Conservation (phyloP, 176 grass and related monocot species). For the Carex scoparia region DNA sequence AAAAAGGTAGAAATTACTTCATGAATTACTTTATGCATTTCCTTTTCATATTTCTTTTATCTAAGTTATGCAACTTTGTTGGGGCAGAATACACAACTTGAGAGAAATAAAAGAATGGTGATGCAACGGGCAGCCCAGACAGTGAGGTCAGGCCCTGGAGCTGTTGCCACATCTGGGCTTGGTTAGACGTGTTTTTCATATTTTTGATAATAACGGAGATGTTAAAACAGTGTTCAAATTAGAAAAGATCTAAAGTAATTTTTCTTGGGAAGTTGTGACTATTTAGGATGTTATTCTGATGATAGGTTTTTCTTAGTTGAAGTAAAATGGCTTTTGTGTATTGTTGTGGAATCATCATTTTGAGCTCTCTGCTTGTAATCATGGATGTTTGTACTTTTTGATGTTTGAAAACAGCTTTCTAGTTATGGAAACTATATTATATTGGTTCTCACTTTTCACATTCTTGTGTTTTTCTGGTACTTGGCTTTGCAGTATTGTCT, state of each 20-base stretch:
- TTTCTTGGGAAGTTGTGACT: not conserved
- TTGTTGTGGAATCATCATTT: not conserved
- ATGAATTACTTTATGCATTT: not conserved
- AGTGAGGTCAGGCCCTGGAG: not conserved
- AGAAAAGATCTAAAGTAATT: not conserved
- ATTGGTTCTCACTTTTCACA: not conserved
- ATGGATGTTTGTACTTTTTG: not conserved
- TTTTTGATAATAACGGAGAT: not conserved
- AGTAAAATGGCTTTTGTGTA: not conserved
- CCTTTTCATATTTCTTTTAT: slow-evolving; percentile 11
- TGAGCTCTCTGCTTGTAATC: not conserved
- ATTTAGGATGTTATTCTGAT: not conserved
- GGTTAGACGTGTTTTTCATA: not conserved
- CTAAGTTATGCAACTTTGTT: not conserved
- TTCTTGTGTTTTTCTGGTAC: slow-evolving; percentile 1
- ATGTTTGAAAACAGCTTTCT: not conserved
- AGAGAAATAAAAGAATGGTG: not conserved
- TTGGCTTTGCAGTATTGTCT: not conserved
- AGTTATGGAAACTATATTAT: not conserved
- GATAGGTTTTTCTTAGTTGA: not conserved
- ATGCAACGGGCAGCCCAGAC: not conserved
- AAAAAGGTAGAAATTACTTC: not conserved
- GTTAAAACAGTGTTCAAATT: not conserved
- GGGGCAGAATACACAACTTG: not conserved
- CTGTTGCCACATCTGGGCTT: not conserved